A percentile compares a stretch with the other conserved stretches of the same genome.
Conservation (phyloP, 306 rosid species). For the Albizia julibrissin region DNA sequence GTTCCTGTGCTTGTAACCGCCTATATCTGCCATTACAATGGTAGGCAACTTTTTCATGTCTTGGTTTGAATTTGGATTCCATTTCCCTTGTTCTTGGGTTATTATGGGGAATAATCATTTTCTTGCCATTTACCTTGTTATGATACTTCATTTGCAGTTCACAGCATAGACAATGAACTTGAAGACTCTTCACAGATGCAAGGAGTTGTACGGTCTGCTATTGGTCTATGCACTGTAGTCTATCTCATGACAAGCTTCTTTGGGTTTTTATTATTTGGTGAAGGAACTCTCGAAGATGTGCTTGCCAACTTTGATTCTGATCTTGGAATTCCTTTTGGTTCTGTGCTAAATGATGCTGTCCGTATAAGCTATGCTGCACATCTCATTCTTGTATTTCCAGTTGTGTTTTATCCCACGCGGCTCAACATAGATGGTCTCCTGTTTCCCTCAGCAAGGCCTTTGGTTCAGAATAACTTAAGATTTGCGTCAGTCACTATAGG, state of each 20-base stretch:
- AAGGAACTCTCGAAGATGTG: constrained; percentile 87
- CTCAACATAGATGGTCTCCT: constrained; percentile 85
- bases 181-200: constrained; percentile 80
- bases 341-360: constrained; percentile 81
- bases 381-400: constrained; percentile 94
- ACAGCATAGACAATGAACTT: constrained; percentile 89
- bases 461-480: constrained; percentile 70
- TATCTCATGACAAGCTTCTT: constrained; percentile 84
- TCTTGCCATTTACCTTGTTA: neutral
- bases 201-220: constrained; percentile 73
- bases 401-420: constrained; percentile 81
- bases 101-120: neutral
- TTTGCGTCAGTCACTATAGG: constrained; percentile 62
- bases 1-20: constrained; percentile 95
- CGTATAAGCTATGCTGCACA: constrained; percentile 90
- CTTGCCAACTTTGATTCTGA: constrained; percentile 86
- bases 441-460: constrained; percentile 66
- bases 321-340: constrained; percentile 81
- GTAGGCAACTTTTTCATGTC: constrained; percentile 48
- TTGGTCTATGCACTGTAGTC: constrained; percentile 73
- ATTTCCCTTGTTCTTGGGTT: constrained; percentile 23
- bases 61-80: constrained; percentile 1
- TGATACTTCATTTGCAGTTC: constrained; percentile 63
- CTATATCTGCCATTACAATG: constrained; percentile 88
- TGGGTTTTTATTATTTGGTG: constrained; percentile 85